Evolutionary conservation across 352 stramenopile species (phyloP).

Genomic region (Pythium folliculosum): DNA sequence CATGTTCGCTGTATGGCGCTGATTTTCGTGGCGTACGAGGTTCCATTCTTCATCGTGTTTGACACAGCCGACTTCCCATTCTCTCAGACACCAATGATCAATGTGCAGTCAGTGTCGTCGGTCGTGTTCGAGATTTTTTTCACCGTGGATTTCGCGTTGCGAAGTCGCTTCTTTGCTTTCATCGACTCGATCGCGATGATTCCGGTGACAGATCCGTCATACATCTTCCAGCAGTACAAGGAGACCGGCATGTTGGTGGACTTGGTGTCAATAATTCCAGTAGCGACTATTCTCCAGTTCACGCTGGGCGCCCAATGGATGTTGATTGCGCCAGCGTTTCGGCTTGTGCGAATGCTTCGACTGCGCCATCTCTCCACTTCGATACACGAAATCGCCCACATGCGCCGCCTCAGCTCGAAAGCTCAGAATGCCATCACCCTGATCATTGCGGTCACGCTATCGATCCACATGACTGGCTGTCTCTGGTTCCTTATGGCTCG

Average conservation of each 20-base stretch:
- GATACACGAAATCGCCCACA: slow-evolving; percentile 59
- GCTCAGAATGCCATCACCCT: slow-evolving; percentile 55
- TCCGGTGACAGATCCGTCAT: slow-evolving; percentile 55
- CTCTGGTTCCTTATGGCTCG: slow-evolving; percentile 78
- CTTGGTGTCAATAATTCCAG: slow-evolving; percentile 54
- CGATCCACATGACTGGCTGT: slow-evolving; percentile 63
- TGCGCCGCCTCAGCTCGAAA: slow-evolving; percentile 62
- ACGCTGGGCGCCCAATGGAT: slow-evolving; percentile 23
- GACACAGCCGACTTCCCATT: slow-evolving; percentile 62
- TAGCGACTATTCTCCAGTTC: slow-evolving; percentile 59
- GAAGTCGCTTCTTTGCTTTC: slow-evolving; percentile 62
- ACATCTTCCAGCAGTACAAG: slow-evolving; percentile 72
- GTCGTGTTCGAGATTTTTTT: slow-evolving; percentile 64
- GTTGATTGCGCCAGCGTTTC: slow-evolving; percentile 42
- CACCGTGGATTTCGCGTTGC: slow-evolving; percentile 51
- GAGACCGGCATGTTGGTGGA: slow-evolving; percentile 55
- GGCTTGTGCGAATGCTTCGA: slow-evolving; percentile 52
- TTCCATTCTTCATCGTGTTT: slow-evolving; percentile 72
- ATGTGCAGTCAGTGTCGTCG: slow-evolving; percentile 51
- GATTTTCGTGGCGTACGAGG: slow-evolving; percentile 63
- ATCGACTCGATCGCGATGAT: slow-evolving; percentile 66
- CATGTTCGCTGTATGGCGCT: slow-evolving; percentile 48
- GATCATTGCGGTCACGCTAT: slow-evolving; percentile 62
- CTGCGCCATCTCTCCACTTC: slow-evolving; percentile 48
- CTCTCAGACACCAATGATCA: slow-evolving; percentile 34